Base-by-base conservation (phyloP, 129 eudicot species). In the Tagetes erecta region DNA sequence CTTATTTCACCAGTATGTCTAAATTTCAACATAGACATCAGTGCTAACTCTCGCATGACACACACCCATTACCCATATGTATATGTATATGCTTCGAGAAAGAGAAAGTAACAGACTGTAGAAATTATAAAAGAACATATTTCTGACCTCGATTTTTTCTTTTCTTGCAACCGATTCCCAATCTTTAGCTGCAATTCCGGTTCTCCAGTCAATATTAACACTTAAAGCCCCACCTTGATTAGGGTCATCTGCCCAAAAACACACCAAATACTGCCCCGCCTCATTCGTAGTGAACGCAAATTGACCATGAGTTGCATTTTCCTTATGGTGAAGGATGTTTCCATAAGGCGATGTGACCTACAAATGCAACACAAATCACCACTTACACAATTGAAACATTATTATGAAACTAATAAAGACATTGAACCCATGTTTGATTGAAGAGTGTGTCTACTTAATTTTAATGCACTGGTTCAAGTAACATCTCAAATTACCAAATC, bases 291-390 rank as follows among this genome's bases (percentile, higher is more conserved):
- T 92, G 81, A 92, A 89, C 40, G 98, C 96, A 87, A 92, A 92
- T 58, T 92, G 96, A 30, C 96, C 96, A 35, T 89, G 86, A 13
- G 98, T 86, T 39, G 82, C 90, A n/a, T 90, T 89, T 65, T 84
- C 95, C 58, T 79, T 74, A 70, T 77, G 82, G 81, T 92, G 94
- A 72, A 92, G 87, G 38, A 81, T 79, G 76, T 90, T 89, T 35
- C 98, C 96, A 49, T 87, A 87, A 74, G 98, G 98, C 55, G 98
- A 92, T 40, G 96, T 87, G 37, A 92, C 98, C 98, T 92, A 60
- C 38, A 79, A 72, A 71, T 65, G 59, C 40, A 42, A 64, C 51
- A 75, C 33, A 68, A 58, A 47, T 34, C 50, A 64, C 52, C 36
- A 39, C 41, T 39, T 63, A 27, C 68, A 50, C 62, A 42, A 41